These are phyloP conservation scores for Protomyces pachydermus DNA, from an alignment of 1,139 yeast genomes.

Conservation along the genomic window DNA sequence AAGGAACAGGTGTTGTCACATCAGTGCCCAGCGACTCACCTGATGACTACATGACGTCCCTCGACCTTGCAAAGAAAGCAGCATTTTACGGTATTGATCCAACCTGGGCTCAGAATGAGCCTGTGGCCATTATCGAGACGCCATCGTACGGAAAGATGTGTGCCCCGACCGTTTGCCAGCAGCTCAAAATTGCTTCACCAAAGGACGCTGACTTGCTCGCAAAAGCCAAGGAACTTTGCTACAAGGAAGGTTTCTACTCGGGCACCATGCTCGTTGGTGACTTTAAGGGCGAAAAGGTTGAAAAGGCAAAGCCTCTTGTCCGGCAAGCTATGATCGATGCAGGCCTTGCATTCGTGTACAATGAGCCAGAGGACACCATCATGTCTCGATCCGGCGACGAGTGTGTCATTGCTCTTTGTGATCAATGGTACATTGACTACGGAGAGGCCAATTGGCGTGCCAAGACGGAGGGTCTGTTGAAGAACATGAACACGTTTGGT, in stretches of 20 bases:
- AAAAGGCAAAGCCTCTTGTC: conserved; percentile 81
- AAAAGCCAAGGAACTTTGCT: conserved; percentile 87
- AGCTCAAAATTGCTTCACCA: conserved; percentile 88
- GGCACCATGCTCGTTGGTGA: conserved; percentile 78
- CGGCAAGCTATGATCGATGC: conserved; percentile 71
- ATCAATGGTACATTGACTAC: conserved; percentile 97
- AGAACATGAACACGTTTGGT: conserved; percentile 69
- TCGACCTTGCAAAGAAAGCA: conserved; percentile 81
- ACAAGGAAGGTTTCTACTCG: conserved; percentile 93
- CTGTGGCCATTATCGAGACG: conserved; percentile 69
- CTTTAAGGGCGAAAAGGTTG: conserved; percentile 85
- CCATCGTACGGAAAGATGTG: conserved; percentile 83
- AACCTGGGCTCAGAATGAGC: conserved; percentile 78
- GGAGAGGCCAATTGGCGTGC: conserved; percentile 92
- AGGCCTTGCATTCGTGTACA: conserved; percentile 81
- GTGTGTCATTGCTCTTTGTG: conserved; percentile 94
- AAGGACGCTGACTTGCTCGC: conserved; percentile 84
- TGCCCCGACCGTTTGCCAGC: conserved; percentile 80
- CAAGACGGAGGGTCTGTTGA: conserved; percentile 78
- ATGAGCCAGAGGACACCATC: conserved; percentile 88
- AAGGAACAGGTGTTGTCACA: conserved; percentile 99
- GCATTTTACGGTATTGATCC: conserved; percentile 81
- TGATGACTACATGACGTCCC: conserved; percentile 84
- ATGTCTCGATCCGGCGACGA: conserved; percentile 95
- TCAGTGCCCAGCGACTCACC: conserved; percentile 99